phyloP scores from a whole-genome alignment of 2,329 filamentous ascomycete species.

The Zasmidium angulare region DNA sequence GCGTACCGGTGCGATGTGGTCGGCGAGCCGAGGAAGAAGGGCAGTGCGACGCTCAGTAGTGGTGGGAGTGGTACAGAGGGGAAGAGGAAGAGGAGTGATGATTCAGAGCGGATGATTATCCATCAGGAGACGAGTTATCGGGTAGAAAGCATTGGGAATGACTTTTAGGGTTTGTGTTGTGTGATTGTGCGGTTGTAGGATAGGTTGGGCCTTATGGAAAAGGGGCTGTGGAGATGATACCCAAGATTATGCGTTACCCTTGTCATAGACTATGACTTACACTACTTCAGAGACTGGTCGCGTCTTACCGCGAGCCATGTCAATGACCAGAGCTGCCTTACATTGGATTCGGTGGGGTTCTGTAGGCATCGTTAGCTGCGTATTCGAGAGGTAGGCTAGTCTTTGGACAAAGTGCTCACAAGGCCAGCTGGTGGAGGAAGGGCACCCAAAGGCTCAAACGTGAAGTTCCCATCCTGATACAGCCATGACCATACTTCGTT shows the following conservation, averaged over 20 bases:
- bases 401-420: not conserved
- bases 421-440: slow-evolving; percentile 49
- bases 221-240: not conserved
- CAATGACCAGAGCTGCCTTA: slow-evolving; percentile 56
- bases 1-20: slow-evolving; percentile 6
- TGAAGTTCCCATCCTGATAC: slow-evolving; percentile 50
- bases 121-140: slow-evolving; percentile 20
- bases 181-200: not conserved
- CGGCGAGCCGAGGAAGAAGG: slow-evolving; percentile 2
- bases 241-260: not conserved
- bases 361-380: slow-evolving; percentile 5
- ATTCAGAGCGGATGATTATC: slow-evolving; percentile 23
- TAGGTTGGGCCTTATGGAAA: not conserved
- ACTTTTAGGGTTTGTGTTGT: not conserved
- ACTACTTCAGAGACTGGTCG: slow-evolving; percentile 16
- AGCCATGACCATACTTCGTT: slow-evolving; percentile 65
- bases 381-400: not conserved
- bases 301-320: slow-evolving; percentile 56
- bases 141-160: slow-evolving; percentile 15
- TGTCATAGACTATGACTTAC: too few species aligned
- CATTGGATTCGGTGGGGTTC: slow-evolving; percentile 39
- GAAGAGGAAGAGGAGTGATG: slow-evolving; percentile 14
- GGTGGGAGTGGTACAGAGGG: not conserved
- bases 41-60: slow-evolving; percentile 10
- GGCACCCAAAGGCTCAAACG: slow-evolving; percentile 52